Conservation (phyloP, 331 rosid species). For the Quercus phellos region DNA sequence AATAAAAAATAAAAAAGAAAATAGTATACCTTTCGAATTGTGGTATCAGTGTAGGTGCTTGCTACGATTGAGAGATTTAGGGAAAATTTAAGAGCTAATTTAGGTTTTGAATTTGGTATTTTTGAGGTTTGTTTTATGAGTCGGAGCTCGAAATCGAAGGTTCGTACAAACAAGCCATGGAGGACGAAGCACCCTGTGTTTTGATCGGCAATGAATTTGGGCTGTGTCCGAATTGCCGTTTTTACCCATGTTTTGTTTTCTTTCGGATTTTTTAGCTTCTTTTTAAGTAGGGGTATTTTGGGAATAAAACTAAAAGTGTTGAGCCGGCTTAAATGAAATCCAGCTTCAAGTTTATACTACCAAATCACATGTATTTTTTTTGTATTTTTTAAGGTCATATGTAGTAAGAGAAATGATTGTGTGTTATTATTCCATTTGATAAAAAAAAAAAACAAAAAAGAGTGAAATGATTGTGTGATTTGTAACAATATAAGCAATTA, state of each 20-base stretch:
- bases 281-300: slow-evolving; percentile 4
- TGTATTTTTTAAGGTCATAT: too few species aligned
- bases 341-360: slow-evolving; percentile 3
- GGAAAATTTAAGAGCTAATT: slow-evolving; percentile 13
- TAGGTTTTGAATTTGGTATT: slow-evolving; percentile 24
- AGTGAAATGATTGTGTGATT: too few species aligned
- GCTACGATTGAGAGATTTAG: slow-evolving; percentile 30
- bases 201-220: slow-evolving; percentile 66
- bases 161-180: slow-evolving; percentile 59
- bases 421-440: too few species aligned
- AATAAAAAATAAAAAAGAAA: slow-evolving; percentile 5
- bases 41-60: slow-evolving; percentile 20
- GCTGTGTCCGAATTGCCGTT: slow-evolving; percentile 29
- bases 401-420: too few species aligned
- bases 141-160: slow-evolving; percentile 62
- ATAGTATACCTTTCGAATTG: slow-evolving; percentile 41
- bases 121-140: slow-evolving; percentile 22
- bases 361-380: too few species aligned
- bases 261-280: not conserved
- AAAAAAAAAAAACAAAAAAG: too few species aligned
- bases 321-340: slow-evolving; percentile 23
- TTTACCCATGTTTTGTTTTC: slow-evolving; percentile 31
- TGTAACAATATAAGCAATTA: too few species aligned
- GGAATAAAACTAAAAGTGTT: not conserved
- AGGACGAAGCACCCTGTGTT: slow-evolving; percentile 62